Evolutionary conservation across 2,329 filamentous ascomycete genomes (phyloP), one percentile per base, ranked within the genome.

Genomic region (Gaeumannomyces tritici): DNA sequence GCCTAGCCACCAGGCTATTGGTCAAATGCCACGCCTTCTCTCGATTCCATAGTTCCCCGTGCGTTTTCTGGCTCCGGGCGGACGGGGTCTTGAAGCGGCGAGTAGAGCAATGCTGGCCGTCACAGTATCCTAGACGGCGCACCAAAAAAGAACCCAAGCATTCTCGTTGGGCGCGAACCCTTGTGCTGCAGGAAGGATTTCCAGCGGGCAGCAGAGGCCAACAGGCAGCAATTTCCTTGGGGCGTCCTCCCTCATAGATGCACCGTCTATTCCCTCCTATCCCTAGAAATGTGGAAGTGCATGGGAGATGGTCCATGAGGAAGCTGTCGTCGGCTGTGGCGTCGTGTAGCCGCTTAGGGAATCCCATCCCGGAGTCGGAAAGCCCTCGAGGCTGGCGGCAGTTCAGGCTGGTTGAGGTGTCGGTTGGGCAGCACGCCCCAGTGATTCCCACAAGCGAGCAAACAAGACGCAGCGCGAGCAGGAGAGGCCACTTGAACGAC

Each of bases 391-490:
- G 42, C 24, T 51, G 42, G 42, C 42, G 42, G 21, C 21, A 24
- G 42, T 9, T 18, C 7, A 33, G 57, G 57, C 63, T 61, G 60
- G 62, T 62, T 56, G 63, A 66, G 8, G 21, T 24, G 42, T n/a
- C 21, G 42, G 21, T 51, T 4, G n/a, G 64, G 65, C 68, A 67
- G 67, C 67, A 70, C 69, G 69, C 71, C 67, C 70, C 69, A 72
- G 71, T 70, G 75, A 65, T 70, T 73, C 74, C 73, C 73, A 73
- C 68, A 60, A 64, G 68, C 69, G 70, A 73, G 69, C 71, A 71
- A 70, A 69, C 71, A 67, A 69, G 71, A 72, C 69, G 74, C 74
- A 76, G 75, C 71, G 73, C 71, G 72, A 67, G 65, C 67, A 62
- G 61, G 61, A 66, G 66, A 69, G 72, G 70, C 73, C 72, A 75